Conservation (phyloP, 805 yeast species). For the Yarrowia hollandica region DNA sequence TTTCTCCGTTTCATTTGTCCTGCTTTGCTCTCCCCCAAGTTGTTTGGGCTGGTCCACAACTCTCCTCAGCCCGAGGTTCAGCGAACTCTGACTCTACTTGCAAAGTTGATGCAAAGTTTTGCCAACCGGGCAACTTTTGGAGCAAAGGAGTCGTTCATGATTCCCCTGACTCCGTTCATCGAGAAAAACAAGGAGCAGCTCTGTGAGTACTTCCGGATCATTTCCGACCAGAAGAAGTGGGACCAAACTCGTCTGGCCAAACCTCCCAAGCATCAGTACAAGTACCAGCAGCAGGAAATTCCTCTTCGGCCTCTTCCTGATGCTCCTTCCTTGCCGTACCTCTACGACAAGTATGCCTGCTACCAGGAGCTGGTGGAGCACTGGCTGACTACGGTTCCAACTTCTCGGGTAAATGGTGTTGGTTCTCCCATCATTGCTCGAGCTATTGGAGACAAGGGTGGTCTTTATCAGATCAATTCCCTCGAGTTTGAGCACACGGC, state of each 20-base stretch:
- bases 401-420: conserved; percentile 8
- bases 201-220: conserved; percentile 6
- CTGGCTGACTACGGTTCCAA: conserved; percentile 13
- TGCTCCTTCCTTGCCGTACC: background rate
- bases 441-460: conserved; percentile 19
- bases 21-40: conserved; percentile 83
- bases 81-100: conserved; percentile 75
- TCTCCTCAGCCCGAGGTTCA: conserved; percentile 73
- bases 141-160: conserved; percentile 32
- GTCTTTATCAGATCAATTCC: conserved; percentile 17
- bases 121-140: conserved; percentile 47
- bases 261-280: conserved; percentile 2
- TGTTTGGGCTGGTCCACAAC: conserved; percentile 67
- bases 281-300: background rate
- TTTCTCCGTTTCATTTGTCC: conserved; percentile 88
- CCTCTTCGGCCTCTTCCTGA: conserved; percentile 12
- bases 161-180: conserved; percentile 27
- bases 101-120: conserved; percentile 58
- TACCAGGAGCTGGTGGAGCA: conserved; percentile 22
- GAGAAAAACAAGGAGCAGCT: background rate
- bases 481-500: conserved; percentile 20
- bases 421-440: conserved; percentile 22
- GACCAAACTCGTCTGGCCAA: background rate
- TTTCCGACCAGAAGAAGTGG: conserved; percentile 12
- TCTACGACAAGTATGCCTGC: conserved; percentile 10